phyloP scores from a whole-genome alignment of 148 eudicot species.

The Pouteria glomerata region DNA sequence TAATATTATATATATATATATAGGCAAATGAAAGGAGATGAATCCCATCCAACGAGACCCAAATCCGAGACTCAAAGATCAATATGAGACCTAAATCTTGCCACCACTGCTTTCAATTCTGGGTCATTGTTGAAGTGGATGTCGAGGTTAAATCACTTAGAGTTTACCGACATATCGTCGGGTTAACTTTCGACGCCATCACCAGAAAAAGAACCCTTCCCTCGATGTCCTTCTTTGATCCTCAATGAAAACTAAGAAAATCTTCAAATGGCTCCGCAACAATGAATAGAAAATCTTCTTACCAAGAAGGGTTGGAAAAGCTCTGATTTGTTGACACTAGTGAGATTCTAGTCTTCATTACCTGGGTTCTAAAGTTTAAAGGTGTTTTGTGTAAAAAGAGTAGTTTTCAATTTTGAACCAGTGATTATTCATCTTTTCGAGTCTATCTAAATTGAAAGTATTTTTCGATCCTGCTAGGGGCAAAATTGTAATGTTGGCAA shows the following conservation, averaged over 20 bases:
- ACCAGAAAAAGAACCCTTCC: slow-evolving; percentile 61
- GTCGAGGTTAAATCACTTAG: slow-evolving; percentile 81
- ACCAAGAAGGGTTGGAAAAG: slow-evolving; percentile 65
- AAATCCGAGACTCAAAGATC: slow-evolving; percentile 67
- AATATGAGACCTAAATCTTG: slow-evolving; percentile 59
- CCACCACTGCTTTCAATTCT: slow-evolving; percentile 43
- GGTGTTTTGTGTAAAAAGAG: too few species aligned
- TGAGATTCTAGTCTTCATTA: slow-evolving; percentile 57
- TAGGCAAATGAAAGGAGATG: too few species aligned
- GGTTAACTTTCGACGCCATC: slow-evolving; percentile 45
- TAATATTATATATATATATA: too few species aligned
- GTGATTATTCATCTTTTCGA: too few species aligned
- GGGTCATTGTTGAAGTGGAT: slow-evolving; percentile 23
- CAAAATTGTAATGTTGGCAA: too few species aligned
- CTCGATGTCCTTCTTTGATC: slow-evolving; percentile 71
- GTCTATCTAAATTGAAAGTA: too few species aligned
- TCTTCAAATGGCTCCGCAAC: slow-evolving; percentile 96
- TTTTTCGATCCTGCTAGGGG: too few species aligned
- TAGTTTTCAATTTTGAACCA: too few species aligned
- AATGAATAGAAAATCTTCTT: slow-evolving; percentile 85
- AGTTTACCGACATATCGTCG: slow-evolving; percentile 60
- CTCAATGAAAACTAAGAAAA: slow-evolving; percentile 63
- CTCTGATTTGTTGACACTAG: slow-evolving; percentile 37
- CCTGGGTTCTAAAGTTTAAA: slow-evolving; percentile 83
- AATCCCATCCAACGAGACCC: slow-evolving; percentile 78